Percentiles rank a stretch among this genome's conserved stretches.
Evolutionary conservation across 2,329 filamentous ascomycete species (phyloP).

Genomic region (Lecanoromycetidae sp.): DNA sequence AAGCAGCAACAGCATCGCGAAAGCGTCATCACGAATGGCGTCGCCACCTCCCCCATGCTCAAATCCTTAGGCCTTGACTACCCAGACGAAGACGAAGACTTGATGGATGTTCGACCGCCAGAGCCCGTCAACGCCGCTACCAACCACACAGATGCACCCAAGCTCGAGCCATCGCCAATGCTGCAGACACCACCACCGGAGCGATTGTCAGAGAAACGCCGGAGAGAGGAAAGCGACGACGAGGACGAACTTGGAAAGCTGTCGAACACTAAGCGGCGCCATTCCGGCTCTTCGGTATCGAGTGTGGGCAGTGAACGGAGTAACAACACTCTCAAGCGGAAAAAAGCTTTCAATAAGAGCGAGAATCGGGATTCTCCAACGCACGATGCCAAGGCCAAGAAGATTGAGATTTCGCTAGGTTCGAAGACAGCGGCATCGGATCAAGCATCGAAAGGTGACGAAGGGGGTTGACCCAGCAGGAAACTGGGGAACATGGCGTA

Average conservation of each 20-base stretch:
- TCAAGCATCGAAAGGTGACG: slow-evolving; percentile 7
- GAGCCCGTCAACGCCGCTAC: slow-evolving; percentile 4
- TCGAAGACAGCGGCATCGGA: slow-evolving; percentile 5
- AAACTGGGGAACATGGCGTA: too few species aligned
- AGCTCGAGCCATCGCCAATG: slow-evolving; percentile 10
- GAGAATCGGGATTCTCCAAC: slow-evolving; percentile 9
- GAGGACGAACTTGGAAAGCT: slow-evolving; percentile 86
- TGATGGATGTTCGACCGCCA: slow-evolving; percentile 47
- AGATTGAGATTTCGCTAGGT: slow-evolving; percentile 17
- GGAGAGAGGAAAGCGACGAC: slow-evolving; percentile 70
- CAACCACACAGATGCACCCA: too few species aligned
- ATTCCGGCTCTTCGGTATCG: slow-evolving; percentile 26
- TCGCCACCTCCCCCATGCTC: slow-evolving; percentile 39
- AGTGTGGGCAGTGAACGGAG: slow-evolving; percentile 6
- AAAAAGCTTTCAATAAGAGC: slow-evolving; percentile 15
- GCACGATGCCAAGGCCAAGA: slow-evolving; percentile 4
- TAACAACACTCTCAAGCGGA: slow-evolving; percentile 15
- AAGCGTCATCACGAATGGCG: slow-evolving; percentile 44
- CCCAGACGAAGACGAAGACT: slow-evolving; percentile 75
- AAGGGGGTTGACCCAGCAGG: slow-evolving; percentile 11
- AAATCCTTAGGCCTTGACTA: slow-evolving; percentile 88
- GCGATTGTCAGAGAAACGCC: slow-evolving; percentile 72
- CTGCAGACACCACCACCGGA: slow-evolving; percentile 46
- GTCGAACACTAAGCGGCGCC: slow-evolving; percentile 39
- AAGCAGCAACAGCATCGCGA: background rate